A percentile compares a stretch with the other conserved stretches of the same genome.
phyloP scores from a whole-genome alignment of 1,139 yeast genomes.

The Suhomyces taliae region DNA sequence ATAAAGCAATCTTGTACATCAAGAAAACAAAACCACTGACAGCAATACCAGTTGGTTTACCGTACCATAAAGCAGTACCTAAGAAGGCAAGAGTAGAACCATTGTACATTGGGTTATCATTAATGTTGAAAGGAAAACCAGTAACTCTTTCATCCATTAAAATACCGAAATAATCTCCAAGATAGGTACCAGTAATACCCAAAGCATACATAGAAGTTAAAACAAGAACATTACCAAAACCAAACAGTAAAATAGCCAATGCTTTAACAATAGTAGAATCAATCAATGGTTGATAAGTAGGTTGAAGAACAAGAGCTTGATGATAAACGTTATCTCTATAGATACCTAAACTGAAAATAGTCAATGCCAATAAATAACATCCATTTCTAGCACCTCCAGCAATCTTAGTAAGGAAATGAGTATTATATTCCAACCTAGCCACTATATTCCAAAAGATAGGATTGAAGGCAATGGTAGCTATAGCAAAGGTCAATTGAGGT shows the following conservation, averaged over 20 bases:
- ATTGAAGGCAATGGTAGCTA: constrained; percentile 75
- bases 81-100: constrained; percentile 88
- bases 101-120: constrained; percentile 94
- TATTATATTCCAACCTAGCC: constrained; percentile 81
- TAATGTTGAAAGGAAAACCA: constrained; percentile 89
- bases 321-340: constrained; percentile 78
- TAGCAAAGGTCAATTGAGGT: constrained; percentile 36
- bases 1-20: constrained; percentile 81
- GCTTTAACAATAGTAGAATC: constrained; percentile 35
- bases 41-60: constrained; percentile 83
- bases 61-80: constrained; percentile 87
- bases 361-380: constrained; percentile 77
- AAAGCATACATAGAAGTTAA: constrained; percentile 86
- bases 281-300: constrained; percentile 50
- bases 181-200: constrained; percentile 93
- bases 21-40: constrained; percentile 70
- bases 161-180: constrained; percentile 97
- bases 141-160: constrained; percentile 88
- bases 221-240: constrained; percentile 76
- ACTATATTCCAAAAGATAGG: constrained; percentile 95
- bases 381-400: constrained; percentile 73
- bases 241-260: constrained; percentile 45
- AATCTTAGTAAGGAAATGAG: constrained; percentile 70
- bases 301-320: constrained; percentile 52
- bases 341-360: constrained; percentile 83